phyloP scores from a whole-genome alignment of 345 rosid genomes.

The Eucalyptus camaldulensis region DNA sequence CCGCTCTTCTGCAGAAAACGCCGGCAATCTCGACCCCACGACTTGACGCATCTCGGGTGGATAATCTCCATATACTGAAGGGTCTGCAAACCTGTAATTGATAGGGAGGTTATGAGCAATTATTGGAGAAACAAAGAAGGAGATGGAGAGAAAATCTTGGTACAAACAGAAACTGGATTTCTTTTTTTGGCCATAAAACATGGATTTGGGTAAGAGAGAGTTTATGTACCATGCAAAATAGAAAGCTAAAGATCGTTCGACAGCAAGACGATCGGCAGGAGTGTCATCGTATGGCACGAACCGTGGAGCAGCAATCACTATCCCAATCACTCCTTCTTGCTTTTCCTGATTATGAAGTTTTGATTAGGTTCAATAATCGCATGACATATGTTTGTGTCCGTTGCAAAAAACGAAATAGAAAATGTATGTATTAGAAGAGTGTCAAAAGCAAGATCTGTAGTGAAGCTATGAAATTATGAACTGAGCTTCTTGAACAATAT shows the following conservation, averaged over 20 bases:
- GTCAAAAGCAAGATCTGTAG: not conserved
- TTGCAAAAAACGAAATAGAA: not conserved
- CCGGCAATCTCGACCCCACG: too few species aligned
- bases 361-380: not conserved
- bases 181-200: not conserved
- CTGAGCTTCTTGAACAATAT: not conserved
- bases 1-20: too few species aligned
- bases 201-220: not conserved
- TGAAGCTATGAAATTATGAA: not conserved
- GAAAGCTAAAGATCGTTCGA: conserved; percentile 7
- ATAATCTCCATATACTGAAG: too few species aligned
- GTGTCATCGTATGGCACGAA: conserved; percentile 4
- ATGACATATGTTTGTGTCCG: not conserved
- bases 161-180: too few species aligned
- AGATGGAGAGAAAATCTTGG: too few species aligned
- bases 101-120: too few species aligned
- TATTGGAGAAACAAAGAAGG: too few species aligned
- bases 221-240: not conserved
- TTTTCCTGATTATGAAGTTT: not conserved
- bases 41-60: too few species aligned
- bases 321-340: conserved; percentile 15
- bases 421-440: not conserved
- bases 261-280: conserved; percentile 5
- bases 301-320: conserved; percentile 1
- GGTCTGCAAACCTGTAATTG: too few species aligned